A percentile compares a stretch with the other conserved stretches of the same genome.
Conservation (phyloP, 2,329 filamentous ascomycete genomes). For the Sporothrix protearum region DNA sequence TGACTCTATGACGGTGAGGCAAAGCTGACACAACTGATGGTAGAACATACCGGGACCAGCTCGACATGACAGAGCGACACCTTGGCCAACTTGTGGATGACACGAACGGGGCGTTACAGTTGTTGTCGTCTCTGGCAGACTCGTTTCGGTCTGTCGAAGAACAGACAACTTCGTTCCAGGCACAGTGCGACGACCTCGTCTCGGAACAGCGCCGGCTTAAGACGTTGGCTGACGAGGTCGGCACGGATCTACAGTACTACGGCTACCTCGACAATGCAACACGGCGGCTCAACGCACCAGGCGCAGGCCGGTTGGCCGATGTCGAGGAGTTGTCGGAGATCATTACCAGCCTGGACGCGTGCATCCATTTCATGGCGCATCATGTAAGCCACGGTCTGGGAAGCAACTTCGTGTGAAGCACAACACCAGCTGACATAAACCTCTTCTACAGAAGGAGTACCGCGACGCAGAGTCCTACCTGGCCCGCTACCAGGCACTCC, state of each 20-base stretch:
- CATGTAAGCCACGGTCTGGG: slow-evolving; percentile 57
- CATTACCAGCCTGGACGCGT: slow-evolving; percentile 80
- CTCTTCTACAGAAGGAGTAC: slow-evolving; percentile 61
- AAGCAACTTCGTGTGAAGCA: not conserved
- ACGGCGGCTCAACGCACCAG: slow-evolving; percentile 83
- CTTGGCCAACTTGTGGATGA: slow-evolving; percentile 74
- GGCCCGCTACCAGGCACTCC: slow-evolving; percentile 77
- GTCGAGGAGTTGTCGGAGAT: slow-evolving; percentile 84
- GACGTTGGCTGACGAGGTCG: slow-evolving; percentile 75
- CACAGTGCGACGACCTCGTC: slow-evolving; percentile 84
- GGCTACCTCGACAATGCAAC: slow-evolving; percentile 89
- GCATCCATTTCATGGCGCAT: slow-evolving; percentile 84
- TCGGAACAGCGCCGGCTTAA: slow-evolving; percentile 76
- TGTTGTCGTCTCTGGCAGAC: slow-evolving; percentile 74
- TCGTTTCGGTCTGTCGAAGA: slow-evolving; percentile 84
- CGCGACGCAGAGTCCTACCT: slow-evolving; percentile 84
- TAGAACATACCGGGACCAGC: slow-evolving; percentile 66
- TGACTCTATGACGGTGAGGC: too few relatives aligned
- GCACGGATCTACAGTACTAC: slow-evolving; percentile 91
- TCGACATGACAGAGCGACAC: slow-evolving; percentile 73
- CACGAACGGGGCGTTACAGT: slow-evolving; percentile 69
- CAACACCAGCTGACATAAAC: not conserved
- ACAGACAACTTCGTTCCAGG: slow-evolving; percentile 89
- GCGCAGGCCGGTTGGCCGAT: slow-evolving; percentile 79
- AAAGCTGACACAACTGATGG: not conserved